phyloP scores from a whole-genome alignment of 257 asterid genomes.

The Haberlea rhodopensis region DNA sequence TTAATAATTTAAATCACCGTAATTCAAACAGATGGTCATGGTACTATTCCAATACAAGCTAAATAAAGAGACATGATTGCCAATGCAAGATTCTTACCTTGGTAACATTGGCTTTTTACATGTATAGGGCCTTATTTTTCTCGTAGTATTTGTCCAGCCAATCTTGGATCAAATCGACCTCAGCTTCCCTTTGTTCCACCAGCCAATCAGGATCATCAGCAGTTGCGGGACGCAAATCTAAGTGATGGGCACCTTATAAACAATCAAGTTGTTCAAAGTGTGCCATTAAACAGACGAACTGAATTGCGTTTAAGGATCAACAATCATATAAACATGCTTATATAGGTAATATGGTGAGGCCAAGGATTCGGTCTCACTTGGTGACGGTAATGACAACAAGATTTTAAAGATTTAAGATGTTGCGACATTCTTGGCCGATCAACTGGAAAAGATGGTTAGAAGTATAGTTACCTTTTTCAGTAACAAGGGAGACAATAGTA shows the following conservation, averaged over 20 bases:
- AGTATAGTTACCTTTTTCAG: slow-evolving; percentile 58
- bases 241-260: slow-evolving; percentile 81
- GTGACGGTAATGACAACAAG: not conserved
- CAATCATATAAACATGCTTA: not conserved
- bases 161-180: slow-evolving; percentile 51
- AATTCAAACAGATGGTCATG: not conserved
- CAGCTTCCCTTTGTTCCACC: slow-evolving; percentile 66
- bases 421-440: slow-evolving; percentile 2
- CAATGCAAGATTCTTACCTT: too few species aligned
- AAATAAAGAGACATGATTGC: not conserved
- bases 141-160: slow-evolving; percentile 63
- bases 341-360: not conserved
- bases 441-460: not conserved
- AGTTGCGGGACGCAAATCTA: slow-evolving; percentile 77
- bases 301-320: not conserved
- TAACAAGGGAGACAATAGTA: slow-evolving; percentile 69
- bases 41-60: not conserved
- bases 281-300: not conserved
- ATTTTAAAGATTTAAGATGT: not conserved
- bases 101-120: slow-evolving; percentile 20
- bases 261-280: slow-evolving; percentile 1
- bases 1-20: not conserved
- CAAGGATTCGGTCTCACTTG: not conserved
- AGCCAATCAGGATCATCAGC: slow-evolving; percentile 83
- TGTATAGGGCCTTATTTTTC: slow-evolving; percentile 34